These are phyloP conservation scores for Phytophthora rubi DNA, from an alignment of 352 stramenopile species.

Conservation along the genomic window DNA sequence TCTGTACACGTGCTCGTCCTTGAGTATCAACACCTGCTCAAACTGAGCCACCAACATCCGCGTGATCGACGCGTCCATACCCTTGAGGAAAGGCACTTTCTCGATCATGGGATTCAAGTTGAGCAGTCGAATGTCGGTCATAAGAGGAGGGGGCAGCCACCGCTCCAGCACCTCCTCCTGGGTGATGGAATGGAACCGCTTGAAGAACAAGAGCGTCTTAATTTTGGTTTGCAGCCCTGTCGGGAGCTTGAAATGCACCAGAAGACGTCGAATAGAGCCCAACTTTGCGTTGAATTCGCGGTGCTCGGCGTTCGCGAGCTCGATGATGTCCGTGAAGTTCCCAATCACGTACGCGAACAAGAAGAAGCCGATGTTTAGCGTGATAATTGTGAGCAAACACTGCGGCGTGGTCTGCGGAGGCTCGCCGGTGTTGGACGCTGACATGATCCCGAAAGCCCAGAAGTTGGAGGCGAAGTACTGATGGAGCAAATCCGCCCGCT, in stretches of 20 bases:
- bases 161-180: slow-evolving; percentile 53
- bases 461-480: slow-evolving; percentile 60
- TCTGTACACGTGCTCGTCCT: slow-evolving; percentile 49
- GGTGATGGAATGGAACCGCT: slow-evolving; percentile 59
- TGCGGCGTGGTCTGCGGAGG: slow-evolving; percentile 48
- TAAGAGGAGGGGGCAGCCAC: slow-evolving; percentile 50
- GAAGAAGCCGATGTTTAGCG: slow-evolving; percentile 53
- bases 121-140: slow-evolving; percentile 56
- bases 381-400: slow-evolving; percentile 54
- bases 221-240: slow-evolving; percentile 44
- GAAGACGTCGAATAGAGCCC: slow-evolving; percentile 47
- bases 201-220: slow-evolving; percentile 68
- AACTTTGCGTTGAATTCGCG: slow-evolving; percentile 60
- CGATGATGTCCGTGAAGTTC: slow-evolving; percentile 60
- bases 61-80: slow-evolving; percentile 44
- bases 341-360: slow-evolving; percentile 69
- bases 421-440: slow-evolving; percentile 49
- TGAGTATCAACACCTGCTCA: slow-evolving; percentile 42
- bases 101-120: slow-evolving; percentile 57
- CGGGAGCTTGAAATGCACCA: slow-evolving; percentile 55
- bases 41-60: slow-evolving; percentile 57
- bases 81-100: slow-evolving; percentile 50
- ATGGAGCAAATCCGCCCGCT: slow-evolving; percentile 25
- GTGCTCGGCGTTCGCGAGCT: slow-evolving; percentile 51
- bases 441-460: slow-evolving; percentile 72